Evolutionary conservation across 2,329 filamentous ascomycete genomes (phyloP), one percentile per base, ranked within the genome.

Genomic region (Aspergillus ochraceoroseus): DNA sequence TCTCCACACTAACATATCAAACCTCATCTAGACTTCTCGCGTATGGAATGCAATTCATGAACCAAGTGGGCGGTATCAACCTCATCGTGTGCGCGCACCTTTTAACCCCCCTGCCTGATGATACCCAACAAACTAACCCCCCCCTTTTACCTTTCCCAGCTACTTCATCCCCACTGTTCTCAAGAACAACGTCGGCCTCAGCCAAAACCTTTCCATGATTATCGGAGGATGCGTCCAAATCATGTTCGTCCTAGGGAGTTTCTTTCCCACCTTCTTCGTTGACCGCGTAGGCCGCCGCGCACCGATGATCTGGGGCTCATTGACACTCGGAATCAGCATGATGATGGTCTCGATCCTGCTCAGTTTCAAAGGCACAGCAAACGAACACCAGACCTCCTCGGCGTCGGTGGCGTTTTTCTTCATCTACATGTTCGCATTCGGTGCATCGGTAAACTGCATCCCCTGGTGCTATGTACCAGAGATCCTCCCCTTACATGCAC

Each of bases 331-430:
- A 0, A 49, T 70, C 3, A 67, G 61, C 38, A 64, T 64, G 67
- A 65, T 53, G 51, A 49, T 53, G 48, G 58, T 61, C 5, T 49
- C 59, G 2, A 55, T 62, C 29, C 49, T 62, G 2, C 61, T 72
- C 23, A 70, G 66, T 40, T 70, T 72, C 57, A 59, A 64, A 32
- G 55, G 59, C 40, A 65, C 12, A 53, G 62, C 11, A 62, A 66
- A 32, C 45, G 57, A 20, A 15, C 44, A 51, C 13, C 29, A 37
- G 0, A 73, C 70, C 3, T 60, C 68, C 0, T 65, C 65, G 3
- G 71, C 70, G 0, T 69, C 68, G 13, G 66, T 74, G 6, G 63
- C 70, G 0, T 73, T 74, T 51, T 73, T 73, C 56, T 73, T 74
- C 55, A 19, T 61, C 35, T 66, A 62, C 39, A 68, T 68, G 64